These are phyloP conservation scores for Nemania diffusa DNA, from an alignment of 2,329 filamentous ascomycete species.

Conservation along the genomic window DNA sequence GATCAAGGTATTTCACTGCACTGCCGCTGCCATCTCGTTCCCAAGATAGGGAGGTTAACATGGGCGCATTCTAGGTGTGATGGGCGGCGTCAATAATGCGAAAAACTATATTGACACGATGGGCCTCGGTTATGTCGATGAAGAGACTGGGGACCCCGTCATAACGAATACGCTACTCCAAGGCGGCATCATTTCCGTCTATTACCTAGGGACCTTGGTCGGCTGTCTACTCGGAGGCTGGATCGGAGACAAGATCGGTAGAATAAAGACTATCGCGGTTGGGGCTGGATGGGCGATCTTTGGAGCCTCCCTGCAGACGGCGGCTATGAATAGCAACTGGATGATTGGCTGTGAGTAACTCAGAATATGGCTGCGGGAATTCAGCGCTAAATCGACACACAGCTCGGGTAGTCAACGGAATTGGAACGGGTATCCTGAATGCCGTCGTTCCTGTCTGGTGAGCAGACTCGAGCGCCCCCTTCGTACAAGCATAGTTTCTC, in stretches of 20 bases:
- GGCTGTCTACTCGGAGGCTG: constrained; percentile 72
- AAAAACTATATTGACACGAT: constrained; percentile 72
- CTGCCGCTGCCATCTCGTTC: background rate
- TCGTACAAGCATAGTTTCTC: background rate
- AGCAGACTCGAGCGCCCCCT: background rate
- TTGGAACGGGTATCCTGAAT: constrained; percentile 76
- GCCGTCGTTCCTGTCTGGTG: constrained; percentile 74
- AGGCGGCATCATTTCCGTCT: constrained; percentile 68
- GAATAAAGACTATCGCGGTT: constrained; percentile 71
- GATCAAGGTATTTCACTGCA: constrained; percentile 58
- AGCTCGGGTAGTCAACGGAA: constrained; percentile 70
- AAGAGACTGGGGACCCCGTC: constrained; percentile 59
- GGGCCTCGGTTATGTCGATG: constrained; percentile 70
- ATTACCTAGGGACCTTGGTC: constrained; percentile 70
- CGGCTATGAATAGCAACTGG: constrained; percentile 73
- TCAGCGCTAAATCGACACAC: constrained; percentile 25
- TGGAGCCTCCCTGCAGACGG: constrained; percentile 72
- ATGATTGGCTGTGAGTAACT: constrained; percentile 70
- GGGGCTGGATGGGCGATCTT: constrained; percentile 67
- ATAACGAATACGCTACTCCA: constrained; percentile 69
- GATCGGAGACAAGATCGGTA: constrained; percentile 70
- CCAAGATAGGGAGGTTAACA: constrained; percentile 6
- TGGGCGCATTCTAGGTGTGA: constrained; percentile 50
- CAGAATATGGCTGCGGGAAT: background rate
- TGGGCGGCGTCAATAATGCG: constrained; percentile 74